phyloP scores from a whole-genome alignment of 2,329 filamentous ascomycete genomes.

The Hymenotorrendiella dingleyae region DNA sequence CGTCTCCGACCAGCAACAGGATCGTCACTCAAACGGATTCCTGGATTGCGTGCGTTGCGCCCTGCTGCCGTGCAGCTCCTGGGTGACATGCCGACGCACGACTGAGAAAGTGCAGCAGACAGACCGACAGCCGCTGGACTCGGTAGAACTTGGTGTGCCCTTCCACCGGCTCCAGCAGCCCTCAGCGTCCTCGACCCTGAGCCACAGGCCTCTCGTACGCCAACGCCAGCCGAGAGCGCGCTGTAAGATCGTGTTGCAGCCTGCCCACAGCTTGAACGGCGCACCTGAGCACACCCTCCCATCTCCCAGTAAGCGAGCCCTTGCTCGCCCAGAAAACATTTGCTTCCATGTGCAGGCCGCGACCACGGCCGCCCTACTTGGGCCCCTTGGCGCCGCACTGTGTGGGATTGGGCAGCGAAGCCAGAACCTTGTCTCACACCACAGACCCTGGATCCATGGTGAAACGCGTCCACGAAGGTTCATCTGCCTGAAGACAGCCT shows the following conservation, averaged over 20 bases:
- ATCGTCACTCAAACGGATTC: slow-evolving; percentile 5
- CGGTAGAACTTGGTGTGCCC: slow-evolving; percentile 1
- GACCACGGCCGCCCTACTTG: background rate
- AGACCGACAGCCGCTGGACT: background rate
- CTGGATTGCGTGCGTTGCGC: slow-evolving; percentile 5
- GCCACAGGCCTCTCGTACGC: slow-evolving; percentile 1
- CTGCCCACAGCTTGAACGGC: background rate
- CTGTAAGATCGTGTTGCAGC: too few relatives aligned
- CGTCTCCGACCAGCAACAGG: background rate
- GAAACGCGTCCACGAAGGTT: slow-evolving; percentile 22
- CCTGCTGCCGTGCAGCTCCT: background rate
- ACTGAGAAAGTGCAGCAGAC: slow-evolving; percentile 6
- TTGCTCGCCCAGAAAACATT: background rate
- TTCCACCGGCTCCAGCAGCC: background rate
- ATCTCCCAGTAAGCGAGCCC: slow-evolving; percentile 18
- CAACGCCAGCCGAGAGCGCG: background rate
- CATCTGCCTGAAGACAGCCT: background rate
- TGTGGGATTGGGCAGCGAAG: slow-evolving; percentile 26
- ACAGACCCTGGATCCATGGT: slow-evolving; percentile 17
- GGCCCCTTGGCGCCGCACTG: slow-evolving; percentile 6
- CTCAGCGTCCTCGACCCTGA: background rate
- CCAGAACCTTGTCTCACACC: slow-evolving; percentile 19
- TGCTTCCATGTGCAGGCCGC: slow-evolving; percentile 9
- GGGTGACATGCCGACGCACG: slow-evolving; percentile 5
- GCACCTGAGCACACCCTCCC: background rate